Evolutionary conservation across 805 yeast species (phyloP), one percentile per base, ranked within the genome.

Genomic region (Metschnikowia peoriensis): DNA sequence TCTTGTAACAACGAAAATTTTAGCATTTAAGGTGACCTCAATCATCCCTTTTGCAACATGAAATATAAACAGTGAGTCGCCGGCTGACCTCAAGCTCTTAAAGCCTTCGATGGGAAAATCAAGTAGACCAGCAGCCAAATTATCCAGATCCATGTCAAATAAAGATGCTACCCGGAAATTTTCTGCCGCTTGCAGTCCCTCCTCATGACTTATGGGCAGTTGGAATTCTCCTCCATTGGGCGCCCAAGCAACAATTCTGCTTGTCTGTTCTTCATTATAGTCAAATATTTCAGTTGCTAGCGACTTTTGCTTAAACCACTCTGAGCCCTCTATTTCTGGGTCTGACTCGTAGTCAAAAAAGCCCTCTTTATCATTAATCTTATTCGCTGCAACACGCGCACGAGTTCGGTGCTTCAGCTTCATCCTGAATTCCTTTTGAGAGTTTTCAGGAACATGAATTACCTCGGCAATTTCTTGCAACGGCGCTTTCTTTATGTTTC

Each of bases 111-210:
- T 65, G 0, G 93, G 91, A 32, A 89, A 70, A 52, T 82, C 83
- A 52, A 89, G 72, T 60, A 88, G 73, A 4, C 96, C 97, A 32
- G 86, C 82, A 1, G 93, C 96, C 50, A 85, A 80, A 54, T 78
- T 79, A 47, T 82, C 86, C 50, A 79, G 73, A 59, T 84, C 82
- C 52, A 77, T 78, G 60, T 84, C 84, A 57, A 86, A 89, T 44
- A 88, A 70, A 7, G 85, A 79, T 0, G 87, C 85, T 4, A 89
- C 69, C 50, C 79, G 76, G 66, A 82, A 89, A 52, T 79, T 77
- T 53, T 85, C 76, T 39, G 53, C 44, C 49, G 28, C 47, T 51
- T 22, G 56, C 47, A 17, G 56, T 83, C 47, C 78, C 67, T 29
- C 76, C 73, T 16, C 66, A 61, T 32, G 73, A 66, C 7, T 70